A percentile compares a stretch with the other conserved stretches of the same genome.
Evolutionary conservation across 1,139 yeast genomes (phyloP).

Genomic region (Kodamaea anthophila): DNA sequence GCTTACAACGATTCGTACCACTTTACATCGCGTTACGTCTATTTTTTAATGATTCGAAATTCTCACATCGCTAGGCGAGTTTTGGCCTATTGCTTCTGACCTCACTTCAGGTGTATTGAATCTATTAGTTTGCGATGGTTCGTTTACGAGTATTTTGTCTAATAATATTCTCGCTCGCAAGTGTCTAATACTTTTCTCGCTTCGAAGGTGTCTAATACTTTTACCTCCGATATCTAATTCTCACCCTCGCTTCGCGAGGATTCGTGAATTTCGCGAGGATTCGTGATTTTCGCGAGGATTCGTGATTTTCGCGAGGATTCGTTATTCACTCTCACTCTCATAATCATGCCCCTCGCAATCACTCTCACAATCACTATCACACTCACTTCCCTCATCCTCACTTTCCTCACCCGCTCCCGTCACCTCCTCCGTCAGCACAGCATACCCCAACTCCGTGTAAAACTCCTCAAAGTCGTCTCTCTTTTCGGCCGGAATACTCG

Average conservation of each 20-base stretch:
- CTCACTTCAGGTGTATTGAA: too few species aligned
- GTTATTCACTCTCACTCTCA: slow-evolving; percentile 1
- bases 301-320: slow-evolving; percentile 7
- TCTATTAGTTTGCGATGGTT: too few species aligned
- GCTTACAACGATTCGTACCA: too few species aligned
- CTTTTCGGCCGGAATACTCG: slow-evolving; percentile 70
- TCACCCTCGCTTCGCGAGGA: slow-evolving; percentile 1
- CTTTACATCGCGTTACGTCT: too few species aligned
- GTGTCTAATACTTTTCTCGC: too few species aligned
- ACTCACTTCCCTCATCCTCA: slow-evolving; percentile 8
- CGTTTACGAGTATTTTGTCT: too few species aligned
- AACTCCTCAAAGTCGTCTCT: slow-evolving; percentile 40
- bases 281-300: slow-evolving; percentile 8
- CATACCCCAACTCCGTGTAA: slow-evolving; percentile 53
- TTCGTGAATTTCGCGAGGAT: slow-evolving; percentile 5
- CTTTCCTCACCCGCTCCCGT: slow-evolving; percentile 21
- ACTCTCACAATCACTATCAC: slow-evolving; percentile 7
- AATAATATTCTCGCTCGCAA: too few species aligned
- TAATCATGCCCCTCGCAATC: slow-evolving; percentile 8
- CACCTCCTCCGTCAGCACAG: slow-evolving; percentile 52
- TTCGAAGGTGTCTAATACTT: too few species aligned
- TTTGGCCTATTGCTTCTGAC: too few species aligned
- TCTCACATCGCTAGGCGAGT: too few species aligned
- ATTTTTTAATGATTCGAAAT: too few species aligned
- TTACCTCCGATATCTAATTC: too few species aligned